These are phyloP conservation scores for Aureobasidium uvarum DNA, from an alignment of 2,329 filamentous ascomycete genomes.

Conservation along the genomic window DNA sequence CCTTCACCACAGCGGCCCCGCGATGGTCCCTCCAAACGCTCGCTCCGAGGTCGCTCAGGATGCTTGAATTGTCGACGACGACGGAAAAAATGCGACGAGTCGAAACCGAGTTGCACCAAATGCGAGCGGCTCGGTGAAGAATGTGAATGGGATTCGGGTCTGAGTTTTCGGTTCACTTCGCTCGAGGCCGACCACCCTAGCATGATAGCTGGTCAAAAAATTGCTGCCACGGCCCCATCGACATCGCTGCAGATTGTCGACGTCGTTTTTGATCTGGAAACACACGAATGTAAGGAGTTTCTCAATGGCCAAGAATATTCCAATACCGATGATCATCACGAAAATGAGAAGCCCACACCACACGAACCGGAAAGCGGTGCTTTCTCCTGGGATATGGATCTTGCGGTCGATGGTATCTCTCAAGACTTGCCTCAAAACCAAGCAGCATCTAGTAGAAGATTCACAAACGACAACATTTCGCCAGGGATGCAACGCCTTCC, in stretches of 20 bases:
- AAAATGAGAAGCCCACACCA: not conserved
- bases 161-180: constrained; percentile 32
- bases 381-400: not conserved
- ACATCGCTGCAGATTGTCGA: constrained; percentile 36
- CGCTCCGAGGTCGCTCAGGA: constrained; percentile 35
- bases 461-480: not conserved
- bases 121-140: constrained; percentile 35
- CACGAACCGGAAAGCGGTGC: not conserved
- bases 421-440: not conserved
- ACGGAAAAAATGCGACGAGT: constrained; percentile 38
- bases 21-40: constrained; percentile 5
- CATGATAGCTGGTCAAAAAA: constrained; percentile 33
- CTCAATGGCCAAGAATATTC: constrained; percentile 3
- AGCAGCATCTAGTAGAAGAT: not conserved
- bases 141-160: constrained; percentile 34
- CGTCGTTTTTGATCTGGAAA: constrained; percentile 36
- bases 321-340: not conserved
- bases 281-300: constrained; percentile 23
- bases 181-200: constrained; percentile 37
- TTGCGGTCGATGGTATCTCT: not conserved
- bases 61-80: constrained; percentile 39
- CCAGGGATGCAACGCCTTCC: not conserved
- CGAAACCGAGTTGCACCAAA: constrained; percentile 37
- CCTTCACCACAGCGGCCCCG: not conserved
- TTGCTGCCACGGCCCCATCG: constrained; percentile 21